Percentiles rank a stretch among this genome's conserved stretches.
Conservation (phyloP, 169 alveolate genomes). For the Cryptosporidium xiaoi region DNA sequence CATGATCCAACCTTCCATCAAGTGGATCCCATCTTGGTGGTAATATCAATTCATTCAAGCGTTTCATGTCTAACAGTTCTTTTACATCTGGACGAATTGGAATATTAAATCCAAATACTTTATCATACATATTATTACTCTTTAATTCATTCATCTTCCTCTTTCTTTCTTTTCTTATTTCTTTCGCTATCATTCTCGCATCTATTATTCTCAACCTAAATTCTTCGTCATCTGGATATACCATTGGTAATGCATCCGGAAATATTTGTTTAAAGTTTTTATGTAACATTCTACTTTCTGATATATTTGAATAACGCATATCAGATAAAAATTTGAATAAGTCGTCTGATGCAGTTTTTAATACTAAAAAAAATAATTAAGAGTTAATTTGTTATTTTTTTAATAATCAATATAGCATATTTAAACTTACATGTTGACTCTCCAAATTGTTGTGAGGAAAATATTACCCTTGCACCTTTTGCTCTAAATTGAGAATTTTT, state of each 20-base stretch:
- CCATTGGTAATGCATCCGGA: conserved; percentile 74
- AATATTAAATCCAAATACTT: conserved; percentile 43
- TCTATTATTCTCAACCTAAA: conserved; percentile 72
- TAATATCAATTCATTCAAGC: conserved; percentile 55
- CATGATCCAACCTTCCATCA: conserved; percentile 73
- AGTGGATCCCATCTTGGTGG: conserved; percentile 76
- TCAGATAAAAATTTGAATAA: conserved; percentile 49
- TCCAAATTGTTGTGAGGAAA: conserved; percentile 64
- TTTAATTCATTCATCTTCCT: conserved; percentile 29
- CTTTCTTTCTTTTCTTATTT: conserved; percentile 43
- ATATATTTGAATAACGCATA: conserved; percentile 26
- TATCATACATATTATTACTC: conserved; percentile 46
- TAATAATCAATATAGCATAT: neutral
- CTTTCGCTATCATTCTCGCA: conserved; percentile 65
- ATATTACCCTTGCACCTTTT: conserved; percentile 66
- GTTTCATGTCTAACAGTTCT: conserved; percentile 58
- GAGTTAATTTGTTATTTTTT: neutral
- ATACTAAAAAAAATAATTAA: conserved; percentile 19
- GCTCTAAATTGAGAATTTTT: conserved; percentile 70
- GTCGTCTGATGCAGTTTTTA: conserved; percentile 66
- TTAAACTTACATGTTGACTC: conserved; percentile 67
- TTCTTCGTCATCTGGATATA: conserved; percentile 74
- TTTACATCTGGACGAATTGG: conserved; percentile 60
- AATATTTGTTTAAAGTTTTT: conserved; percentile 30
- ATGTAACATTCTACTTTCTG: conserved; percentile 2